Percentiles rank a stretch among this genome's conserved stretches.
Conservation (phyloP, 352 stramenopile species). For the Pythium apleroticum region DNA sequence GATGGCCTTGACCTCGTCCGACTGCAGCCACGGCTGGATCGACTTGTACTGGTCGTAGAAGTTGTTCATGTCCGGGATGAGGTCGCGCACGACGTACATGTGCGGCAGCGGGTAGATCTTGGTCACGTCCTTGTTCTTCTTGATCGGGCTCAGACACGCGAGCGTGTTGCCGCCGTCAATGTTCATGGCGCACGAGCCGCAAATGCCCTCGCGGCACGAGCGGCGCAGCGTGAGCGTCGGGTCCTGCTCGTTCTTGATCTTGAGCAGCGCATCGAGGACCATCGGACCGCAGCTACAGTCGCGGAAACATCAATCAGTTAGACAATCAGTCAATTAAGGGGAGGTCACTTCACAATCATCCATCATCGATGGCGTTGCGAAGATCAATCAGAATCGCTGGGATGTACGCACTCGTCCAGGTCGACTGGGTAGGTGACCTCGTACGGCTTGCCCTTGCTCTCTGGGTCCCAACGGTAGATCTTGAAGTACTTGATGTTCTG, state of each 20-base stretch:
- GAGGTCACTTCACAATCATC: conserved; percentile 1
- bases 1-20: conserved; percentile 81
- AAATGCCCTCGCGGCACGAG: conserved; percentile 99
- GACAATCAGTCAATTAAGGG: not conserved
- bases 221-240: conserved; percentile 98
- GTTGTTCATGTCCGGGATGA: conserved; percentile 99
- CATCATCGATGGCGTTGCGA: conserved; percentile 8
- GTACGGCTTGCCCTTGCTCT: conserved; percentile 93
- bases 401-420: conserved; percentile 92
- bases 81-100: conserved; percentile 99
- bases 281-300: conserved; percentile 93
- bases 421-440: conserved; percentile 97
- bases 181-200: conserved; percentile 99
- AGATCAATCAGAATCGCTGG: not conserved
- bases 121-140: conserved; percentile 90
- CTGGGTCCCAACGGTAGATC: conserved; percentile 98
- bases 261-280: conserved; percentile 99
- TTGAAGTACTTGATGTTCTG: conserved; percentile 99
- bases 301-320: not conserved
- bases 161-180: conserved; percentile 99
- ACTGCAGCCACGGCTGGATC: conserved; percentile 99
- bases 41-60: conserved; percentile 98
- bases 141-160: conserved; percentile 97
- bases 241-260: conserved; percentile 99
- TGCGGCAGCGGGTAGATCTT: conserved; percentile 99